Evolutionary conservation across 306 rosid genomes (phyloP).

Genomic region (Vicia villosa): DNA sequence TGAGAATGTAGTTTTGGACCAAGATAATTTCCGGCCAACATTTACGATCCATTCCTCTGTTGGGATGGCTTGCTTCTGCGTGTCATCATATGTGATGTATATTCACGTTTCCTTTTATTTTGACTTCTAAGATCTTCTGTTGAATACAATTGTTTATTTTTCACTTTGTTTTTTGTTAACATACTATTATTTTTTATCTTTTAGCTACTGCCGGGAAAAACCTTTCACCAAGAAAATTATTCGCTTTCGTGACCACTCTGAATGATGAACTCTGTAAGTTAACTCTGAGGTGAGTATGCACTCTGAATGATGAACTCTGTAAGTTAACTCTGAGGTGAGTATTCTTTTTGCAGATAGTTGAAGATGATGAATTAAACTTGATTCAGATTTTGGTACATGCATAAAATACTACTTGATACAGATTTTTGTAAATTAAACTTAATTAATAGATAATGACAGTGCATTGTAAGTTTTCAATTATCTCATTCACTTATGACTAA

Average conservation of each 20-base stretch:
- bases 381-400: constrained; percentile 36
- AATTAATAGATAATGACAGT: neutral
- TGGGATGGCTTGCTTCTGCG: constrained; percentile 79
- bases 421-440: constrained; percentile 20
- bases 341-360: constrained; percentile 26
- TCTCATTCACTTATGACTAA: too few relatives aligned
- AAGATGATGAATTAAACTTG: constrained; percentile 5
- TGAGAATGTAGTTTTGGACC: too few relatives aligned
- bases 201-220: constrained; percentile 69
- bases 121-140: constrained; percentile 14
- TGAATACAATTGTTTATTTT: constrained; percentile 27
- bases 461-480: neutral
- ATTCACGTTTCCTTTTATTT: constrained; percentile 25
- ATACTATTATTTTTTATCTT: neutral
- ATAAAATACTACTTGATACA: neutral
- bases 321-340: constrained; percentile 33
- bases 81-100: constrained; percentile 73
- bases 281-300: too few relatives aligned
- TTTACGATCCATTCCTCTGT: constrained; percentile 65
- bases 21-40: too few relatives aligned
- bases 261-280: too few relatives aligned
- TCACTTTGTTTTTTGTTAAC: neutral
- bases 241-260: constrained; percentile 69
- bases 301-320: too few relatives aligned
- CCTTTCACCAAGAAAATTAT: constrained; percentile 66